A percentile compares a stretch with the other conserved stretches of the same genome.
These are phyloP conservation scores for Sicyos baderoa DNA, from an alignment of 306 rosid species.

Conservation along the genomic window DNA sequence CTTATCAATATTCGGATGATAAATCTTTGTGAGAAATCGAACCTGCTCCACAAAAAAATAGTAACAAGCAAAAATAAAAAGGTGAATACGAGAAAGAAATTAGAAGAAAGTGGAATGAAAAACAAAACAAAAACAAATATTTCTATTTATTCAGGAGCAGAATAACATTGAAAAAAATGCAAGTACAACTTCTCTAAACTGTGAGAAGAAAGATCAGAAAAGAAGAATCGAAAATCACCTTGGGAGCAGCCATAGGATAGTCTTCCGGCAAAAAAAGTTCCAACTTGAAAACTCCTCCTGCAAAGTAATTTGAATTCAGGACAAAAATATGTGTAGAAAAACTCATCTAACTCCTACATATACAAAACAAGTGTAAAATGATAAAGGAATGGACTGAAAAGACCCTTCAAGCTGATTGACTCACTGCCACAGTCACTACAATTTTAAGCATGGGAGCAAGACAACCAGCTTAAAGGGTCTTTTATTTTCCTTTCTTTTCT, in stretches of 20 bases:
- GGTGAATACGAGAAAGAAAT: constrained; percentile 14
- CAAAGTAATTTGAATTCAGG: constrained; percentile 13
- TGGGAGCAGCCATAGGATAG: constrained; percentile 99
- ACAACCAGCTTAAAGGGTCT: background rate
- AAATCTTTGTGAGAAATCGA: constrained; percentile 88
- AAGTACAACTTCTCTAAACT: background rate
- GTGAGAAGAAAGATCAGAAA: background rate
- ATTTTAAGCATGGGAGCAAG: too few relatives aligned
- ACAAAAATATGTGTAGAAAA: background rate
- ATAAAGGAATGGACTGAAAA: background rate
- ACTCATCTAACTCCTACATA: too few relatives aligned
- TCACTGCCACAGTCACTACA: too few relatives aligned
- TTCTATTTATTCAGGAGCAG: background rate
- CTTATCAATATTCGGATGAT: constrained; percentile 98
- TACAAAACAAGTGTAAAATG: too few relatives aligned
- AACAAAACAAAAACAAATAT: background rate
- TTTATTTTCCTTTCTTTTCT: too few relatives aligned
- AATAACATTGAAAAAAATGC: background rate
- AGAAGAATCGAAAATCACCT: constrained; percentile 44
- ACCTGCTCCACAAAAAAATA: constrained; percentile 43
- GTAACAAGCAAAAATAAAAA: constrained; percentile 11
- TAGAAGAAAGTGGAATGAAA: background rate
- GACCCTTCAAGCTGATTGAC: too few relatives aligned
- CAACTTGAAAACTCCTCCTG: constrained; percentile 96
- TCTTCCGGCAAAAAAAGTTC: constrained; percentile 95